A percentile compares a stretch with the other conserved stretches of the same genome.
Evolutionary conservation across 2,329 filamentous ascomycete genomes (phyloP).

Genomic region (Paecilomyces sp.): DNA sequence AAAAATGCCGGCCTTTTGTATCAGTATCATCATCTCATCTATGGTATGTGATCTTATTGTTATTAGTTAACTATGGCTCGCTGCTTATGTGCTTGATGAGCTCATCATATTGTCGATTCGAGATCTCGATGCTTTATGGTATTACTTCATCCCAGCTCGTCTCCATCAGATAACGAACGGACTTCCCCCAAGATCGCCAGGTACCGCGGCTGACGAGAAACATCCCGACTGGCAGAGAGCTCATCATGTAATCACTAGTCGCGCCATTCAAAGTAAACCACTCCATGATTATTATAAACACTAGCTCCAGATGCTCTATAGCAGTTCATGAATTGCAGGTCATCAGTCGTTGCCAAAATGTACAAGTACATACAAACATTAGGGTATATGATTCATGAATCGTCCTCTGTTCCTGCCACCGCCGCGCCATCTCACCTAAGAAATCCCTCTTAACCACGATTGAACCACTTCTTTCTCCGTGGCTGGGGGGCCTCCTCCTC

Average conservation of each 20-base stretch:
- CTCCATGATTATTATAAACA: neutral
- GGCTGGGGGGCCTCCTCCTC: slow-evolving; percentile 7
- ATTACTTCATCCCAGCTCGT: too few relatives aligned
- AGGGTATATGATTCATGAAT: neutral
- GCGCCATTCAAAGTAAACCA: neutral
- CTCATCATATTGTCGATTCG: too few relatives aligned
- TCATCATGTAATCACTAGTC: neutral
- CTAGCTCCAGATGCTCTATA: neutral
- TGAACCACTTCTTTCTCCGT: slow-evolving; percentile 27
- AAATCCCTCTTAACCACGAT: slow-evolving; percentile 4
- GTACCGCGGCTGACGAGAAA: too few relatives aligned
- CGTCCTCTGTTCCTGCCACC: neutral
- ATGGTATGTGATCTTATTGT: too few relatives aligned
- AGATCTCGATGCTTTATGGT: too few relatives aligned
- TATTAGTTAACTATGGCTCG: too few relatives aligned
- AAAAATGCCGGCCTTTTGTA: neutral
- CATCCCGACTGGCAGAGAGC: too few relatives aligned
- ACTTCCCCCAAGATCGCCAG: too few relatives aligned
- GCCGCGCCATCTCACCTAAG: neutral
- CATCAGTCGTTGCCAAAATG: too few relatives aligned
- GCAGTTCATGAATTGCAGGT: neutral
- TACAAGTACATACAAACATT: neutral
- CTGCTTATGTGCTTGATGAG: too few relatives aligned
- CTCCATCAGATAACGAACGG: too few relatives aligned
- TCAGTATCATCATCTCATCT: too few relatives aligned